Evolutionary conservation across 1,284 basidiomycete genomes (phyloP).

Genomic region (Peniophora sp.): DNA sequence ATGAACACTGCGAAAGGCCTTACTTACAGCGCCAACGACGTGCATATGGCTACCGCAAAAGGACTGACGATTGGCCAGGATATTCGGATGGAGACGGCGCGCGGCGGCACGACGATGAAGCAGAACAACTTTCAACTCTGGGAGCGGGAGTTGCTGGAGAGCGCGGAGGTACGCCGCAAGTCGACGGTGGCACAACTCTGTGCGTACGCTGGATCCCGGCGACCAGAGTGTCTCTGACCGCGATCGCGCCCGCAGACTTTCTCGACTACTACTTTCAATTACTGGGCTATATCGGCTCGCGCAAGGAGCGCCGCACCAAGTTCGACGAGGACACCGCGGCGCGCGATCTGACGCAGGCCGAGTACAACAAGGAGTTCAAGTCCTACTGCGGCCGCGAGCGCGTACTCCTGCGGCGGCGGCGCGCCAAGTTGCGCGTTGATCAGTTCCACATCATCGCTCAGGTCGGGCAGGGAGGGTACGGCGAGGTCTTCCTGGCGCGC

Average conservation of each 20-base stretch:
- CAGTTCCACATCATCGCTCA: conserved; percentile 96
- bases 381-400: conserved; percentile 91
- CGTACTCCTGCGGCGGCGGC: conserved; percentile 79
- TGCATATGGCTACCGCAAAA: conserved; percentile 64
- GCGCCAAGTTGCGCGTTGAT: conserved; percentile 82
- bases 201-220: conserved; percentile 31
- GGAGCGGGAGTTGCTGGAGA: conserved; percentile 81
- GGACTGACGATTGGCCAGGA: conserved; percentile 41
- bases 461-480: conserved; percentile 95
- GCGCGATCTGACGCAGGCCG: conserved; percentile 54
- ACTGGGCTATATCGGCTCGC: conserved; percentile 77
- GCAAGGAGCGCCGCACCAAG: conserved; percentile 73
- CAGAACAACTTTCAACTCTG: conserved; percentile 58
- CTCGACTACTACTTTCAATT: conserved; percentile 93
- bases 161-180: conserved; percentile 83
- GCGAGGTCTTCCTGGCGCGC: conserved; percentile 88
- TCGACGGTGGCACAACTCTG: conserved; percentile 94
- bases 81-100: conserved; percentile 63
- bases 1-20: conserved; percentile 66
- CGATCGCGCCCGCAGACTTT: conserved; percentile 54
- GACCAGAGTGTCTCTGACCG: background rate
- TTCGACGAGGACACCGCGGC: conserved; percentile 80
- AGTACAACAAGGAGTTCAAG: conserved; percentile 76
- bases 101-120: conserved; percentile 44
- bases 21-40: conserved; percentile 39